Conservation (phyloP, 2,329 filamentous ascomycete genomes). For the Sarocladium brachiariae region DNA sequence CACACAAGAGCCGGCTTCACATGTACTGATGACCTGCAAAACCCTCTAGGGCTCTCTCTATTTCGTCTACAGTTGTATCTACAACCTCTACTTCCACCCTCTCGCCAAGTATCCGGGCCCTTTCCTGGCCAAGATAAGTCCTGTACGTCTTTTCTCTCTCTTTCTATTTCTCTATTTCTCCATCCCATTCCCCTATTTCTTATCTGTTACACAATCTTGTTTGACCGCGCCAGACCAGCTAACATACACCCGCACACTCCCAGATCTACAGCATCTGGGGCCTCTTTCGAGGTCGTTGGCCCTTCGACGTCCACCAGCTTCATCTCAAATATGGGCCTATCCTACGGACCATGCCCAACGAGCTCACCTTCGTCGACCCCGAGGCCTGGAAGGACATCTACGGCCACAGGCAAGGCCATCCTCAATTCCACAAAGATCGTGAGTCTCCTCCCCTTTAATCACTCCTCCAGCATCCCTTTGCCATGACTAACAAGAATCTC, state of each 20-base stretch:
- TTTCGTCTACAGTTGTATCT: constrained; percentile 14
- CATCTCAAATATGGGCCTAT: constrained; percentile 26
- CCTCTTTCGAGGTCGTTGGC: constrained; percentile 16
- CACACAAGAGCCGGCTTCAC: no score
- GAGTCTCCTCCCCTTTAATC: not conserved
- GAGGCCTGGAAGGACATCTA: constrained; percentile 36
- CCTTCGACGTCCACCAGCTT: constrained; percentile 17
- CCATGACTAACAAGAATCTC: not conserved
- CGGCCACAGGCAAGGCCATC: constrained; percentile 19
- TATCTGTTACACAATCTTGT: no score
- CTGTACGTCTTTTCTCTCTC: constrained; percentile 9
- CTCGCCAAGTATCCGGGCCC: constrained; percentile 22
- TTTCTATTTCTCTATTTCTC: no score
- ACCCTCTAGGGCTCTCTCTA: constrained; percentile 12
- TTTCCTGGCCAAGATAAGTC: constrained; percentile 14
- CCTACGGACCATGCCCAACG: constrained; percentile 32
- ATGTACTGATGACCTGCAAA: not conserved
- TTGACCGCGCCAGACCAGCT: no score
- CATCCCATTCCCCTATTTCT: no score
- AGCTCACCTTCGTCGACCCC: constrained; percentile 30
- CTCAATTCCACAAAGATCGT: constrained; percentile 17
- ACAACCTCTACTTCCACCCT: constrained; percentile 26
- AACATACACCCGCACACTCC: not conserved
- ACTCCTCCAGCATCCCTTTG: no score
- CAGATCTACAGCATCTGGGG: constrained; percentile 18